Percentiles rank a stretch among this genome's conserved stretches.
These are phyloP conservation scores for Zygnema circumcarinatum DNA, from an alignment of 139 green algal genomes.

Conservation along the genomic window DNA sequence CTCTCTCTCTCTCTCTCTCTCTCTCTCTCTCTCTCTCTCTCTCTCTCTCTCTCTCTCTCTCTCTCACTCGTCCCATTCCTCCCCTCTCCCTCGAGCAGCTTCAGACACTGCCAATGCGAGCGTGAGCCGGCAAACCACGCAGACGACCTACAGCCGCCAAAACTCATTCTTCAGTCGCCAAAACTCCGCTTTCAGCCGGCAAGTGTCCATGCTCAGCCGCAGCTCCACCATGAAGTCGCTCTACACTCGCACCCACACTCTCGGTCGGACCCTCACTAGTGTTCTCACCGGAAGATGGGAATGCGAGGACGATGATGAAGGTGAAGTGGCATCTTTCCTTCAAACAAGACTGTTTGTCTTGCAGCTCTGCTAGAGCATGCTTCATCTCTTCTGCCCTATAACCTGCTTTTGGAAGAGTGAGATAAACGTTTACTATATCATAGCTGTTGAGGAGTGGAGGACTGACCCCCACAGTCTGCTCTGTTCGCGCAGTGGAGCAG, in stretches of 20 bases:
- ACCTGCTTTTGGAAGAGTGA: background rate
- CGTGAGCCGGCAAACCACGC: background rate
- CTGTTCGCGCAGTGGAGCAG: slow-evolving; percentile 28
- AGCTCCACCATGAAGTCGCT: background rate
- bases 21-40: background rate
- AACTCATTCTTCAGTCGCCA: background rate
- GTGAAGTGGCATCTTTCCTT: background rate
- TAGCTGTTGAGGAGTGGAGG: background rate
- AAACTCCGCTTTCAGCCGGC: background rate
- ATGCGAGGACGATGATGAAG: background rate
- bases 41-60: background rate
- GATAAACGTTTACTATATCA: background rate
- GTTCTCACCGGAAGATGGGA: background rate
- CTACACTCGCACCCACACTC: background rate
- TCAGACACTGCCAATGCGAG: background rate
- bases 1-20: background rate
- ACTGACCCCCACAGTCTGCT: background rate
- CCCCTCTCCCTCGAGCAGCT: background rate
- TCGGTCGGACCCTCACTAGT: background rate
- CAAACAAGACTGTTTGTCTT: background rate
- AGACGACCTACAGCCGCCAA: background rate
- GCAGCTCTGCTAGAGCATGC: background rate
- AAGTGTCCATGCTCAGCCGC: background rate
- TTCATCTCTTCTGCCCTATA: background rate
- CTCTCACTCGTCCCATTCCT: background rate